Percentiles rank a stretch among this genome's conserved stretches.
These are phyloP conservation scores for Clarireedia hainanense DNA, from an alignment of 2,329 filamentous ascomycete species.

Conservation along the genomic window DNA sequence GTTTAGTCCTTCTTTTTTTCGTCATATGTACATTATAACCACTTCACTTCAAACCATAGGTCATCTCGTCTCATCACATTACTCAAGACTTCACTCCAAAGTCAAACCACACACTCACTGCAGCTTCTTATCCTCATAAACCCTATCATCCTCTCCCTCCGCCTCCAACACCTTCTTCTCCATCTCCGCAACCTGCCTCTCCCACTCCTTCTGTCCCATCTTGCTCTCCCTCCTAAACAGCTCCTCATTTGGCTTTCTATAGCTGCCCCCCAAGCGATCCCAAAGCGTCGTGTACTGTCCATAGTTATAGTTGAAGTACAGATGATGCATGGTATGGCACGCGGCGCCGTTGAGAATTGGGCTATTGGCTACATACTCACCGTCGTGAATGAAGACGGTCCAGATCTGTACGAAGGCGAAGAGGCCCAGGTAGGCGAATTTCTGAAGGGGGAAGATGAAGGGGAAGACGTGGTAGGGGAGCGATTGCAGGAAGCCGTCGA, in stretches of 20 bases:
- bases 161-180: conserved; percentile 46
- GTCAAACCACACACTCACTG: conserved; percentile 10
- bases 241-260: conserved; percentile 76
- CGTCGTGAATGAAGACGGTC: conserved; percentile 94
- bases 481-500: conserved; percentile 85
- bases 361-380: conserved; percentile 86
- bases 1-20: neutral
- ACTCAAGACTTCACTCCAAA: too few relatives aligned
- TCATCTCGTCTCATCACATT: neutral
- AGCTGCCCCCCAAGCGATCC: conserved; percentile 82
- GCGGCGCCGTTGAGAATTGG: conserved; percentile 91
- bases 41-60: too few relatives aligned
- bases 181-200: conserved; percentile 70
- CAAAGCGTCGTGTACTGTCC: conserved; percentile 90
- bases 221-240: conserved; percentile 80
- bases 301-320: conserved; percentile 87
- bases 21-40: neutral
- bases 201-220: conserved; percentile 75
- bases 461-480: conserved; percentile 91
- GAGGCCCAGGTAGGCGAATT: conserved; percentile 75
- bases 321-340: conserved; percentile 87
- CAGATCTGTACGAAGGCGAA: conserved; percentile 95
- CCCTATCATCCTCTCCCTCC: conserved; percentile 37
- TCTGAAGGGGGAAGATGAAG: conserved; percentile 87
- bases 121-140: conserved; percentile 18